A percentile compares a stretch with the other conserved stretches of the same genome.
phyloP scores from a whole-genome alignment of 1,139 yeast genomes.

The Yamadazyma trypodendri region DNA sequence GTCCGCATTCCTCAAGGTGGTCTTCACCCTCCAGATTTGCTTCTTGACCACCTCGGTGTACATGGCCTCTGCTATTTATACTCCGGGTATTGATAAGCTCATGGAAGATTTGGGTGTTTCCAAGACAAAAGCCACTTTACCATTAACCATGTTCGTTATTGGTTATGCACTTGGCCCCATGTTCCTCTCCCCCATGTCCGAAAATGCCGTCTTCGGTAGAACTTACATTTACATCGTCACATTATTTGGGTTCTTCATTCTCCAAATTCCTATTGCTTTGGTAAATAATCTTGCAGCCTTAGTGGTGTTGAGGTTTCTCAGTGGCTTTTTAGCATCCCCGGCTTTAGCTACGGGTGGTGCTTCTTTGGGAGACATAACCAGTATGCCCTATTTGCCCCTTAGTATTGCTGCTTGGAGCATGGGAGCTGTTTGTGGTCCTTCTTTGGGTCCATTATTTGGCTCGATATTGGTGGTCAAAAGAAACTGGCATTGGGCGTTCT shows the following conservation, averaged over 20 bases:
- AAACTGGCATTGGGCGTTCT: constrained; percentile 47
- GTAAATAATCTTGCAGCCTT: constrained; percentile 29
- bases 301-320: constrained; percentile 30
- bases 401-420: constrained; percentile 30
- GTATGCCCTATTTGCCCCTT: constrained; percentile 24
- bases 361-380: constrained; percentile 28
- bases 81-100: constrained; percentile 33
- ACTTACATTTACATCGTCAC: constrained; percentile 36
- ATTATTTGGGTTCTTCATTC: constrained; percentile 29
- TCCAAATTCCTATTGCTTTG: constrained; percentile 36
- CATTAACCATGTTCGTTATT: constrained; percentile 39
- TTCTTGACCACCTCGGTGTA: constrained; percentile 27
- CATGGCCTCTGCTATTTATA: constrained; percentile 29
- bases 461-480: constrained; percentile 22
- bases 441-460: constrained; percentile 35
- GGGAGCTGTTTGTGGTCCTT: constrained; percentile 31
- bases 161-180: constrained; percentile 61
- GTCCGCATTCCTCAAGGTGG: constrained; percentile 20
- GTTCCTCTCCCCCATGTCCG: constrained; percentile 55
- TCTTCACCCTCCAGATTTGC: constrained; percentile 21
- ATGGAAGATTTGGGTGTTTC: constrained; percentile 41
- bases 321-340: constrained; percentile 38
- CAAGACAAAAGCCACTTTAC: constrained; percentile 43
- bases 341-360: constrained; percentile 41
- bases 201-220: constrained; percentile 53